phyloP scores from a whole-genome alignment of 2,329 filamentous ascomycete genomes.

The Diplodia mutila region DNA sequence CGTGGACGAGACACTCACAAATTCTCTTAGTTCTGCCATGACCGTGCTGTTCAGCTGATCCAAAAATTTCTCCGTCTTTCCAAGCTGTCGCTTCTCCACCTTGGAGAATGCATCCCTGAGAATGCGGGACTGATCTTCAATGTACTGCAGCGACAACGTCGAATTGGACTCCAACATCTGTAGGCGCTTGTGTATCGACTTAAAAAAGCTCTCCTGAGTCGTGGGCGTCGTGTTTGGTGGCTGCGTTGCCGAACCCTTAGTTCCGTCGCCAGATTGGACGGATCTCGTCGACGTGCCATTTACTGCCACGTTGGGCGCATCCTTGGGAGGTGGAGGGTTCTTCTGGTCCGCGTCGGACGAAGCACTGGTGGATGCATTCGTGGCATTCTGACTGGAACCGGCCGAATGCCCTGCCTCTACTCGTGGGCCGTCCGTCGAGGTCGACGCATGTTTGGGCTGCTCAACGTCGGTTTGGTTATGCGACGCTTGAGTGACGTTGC shows the following conservation, averaged over 20 bases:
- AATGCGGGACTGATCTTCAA: conserved; percentile 92
- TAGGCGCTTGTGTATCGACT: conserved; percentile 89
- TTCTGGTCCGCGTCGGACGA: conserved; percentile 10
- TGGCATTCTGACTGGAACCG: background rate
- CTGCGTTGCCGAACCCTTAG: conserved; percentile 24
- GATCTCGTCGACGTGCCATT: conserved; percentile 28
- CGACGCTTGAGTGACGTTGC: conserved; percentile 7
- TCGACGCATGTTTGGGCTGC: conserved; percentile 13
- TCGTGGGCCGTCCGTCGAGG: conserved; percentile 5
- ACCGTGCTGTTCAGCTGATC: conserved; percentile 87
- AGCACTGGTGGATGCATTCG: background rate
- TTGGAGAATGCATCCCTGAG: conserved; percentile 84
- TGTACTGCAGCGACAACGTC: conserved; percentile 90
- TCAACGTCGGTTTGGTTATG: conserved; percentile 21
- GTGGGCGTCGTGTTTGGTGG: conserved; percentile 66
- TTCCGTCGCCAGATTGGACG: conserved; percentile 5
- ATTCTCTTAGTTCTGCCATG: conserved; percentile 69
- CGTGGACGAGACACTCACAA: conserved; percentile 41
- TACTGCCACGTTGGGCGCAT: conserved; percentile 28
- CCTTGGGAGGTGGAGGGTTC: conserved; percentile 27
- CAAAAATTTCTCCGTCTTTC: conserved; percentile 81
- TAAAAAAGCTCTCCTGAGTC: conserved; percentile 97
- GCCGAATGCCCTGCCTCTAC: background rate
- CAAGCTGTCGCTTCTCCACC: conserved; percentile 83
- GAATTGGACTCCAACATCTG: conserved; percentile 91